Evolutionary conservation across 257 asterid genomes (phyloP), one percentile per base, ranked within the genome.

Genomic region (Schizonepeta tenuifolia): DNA sequence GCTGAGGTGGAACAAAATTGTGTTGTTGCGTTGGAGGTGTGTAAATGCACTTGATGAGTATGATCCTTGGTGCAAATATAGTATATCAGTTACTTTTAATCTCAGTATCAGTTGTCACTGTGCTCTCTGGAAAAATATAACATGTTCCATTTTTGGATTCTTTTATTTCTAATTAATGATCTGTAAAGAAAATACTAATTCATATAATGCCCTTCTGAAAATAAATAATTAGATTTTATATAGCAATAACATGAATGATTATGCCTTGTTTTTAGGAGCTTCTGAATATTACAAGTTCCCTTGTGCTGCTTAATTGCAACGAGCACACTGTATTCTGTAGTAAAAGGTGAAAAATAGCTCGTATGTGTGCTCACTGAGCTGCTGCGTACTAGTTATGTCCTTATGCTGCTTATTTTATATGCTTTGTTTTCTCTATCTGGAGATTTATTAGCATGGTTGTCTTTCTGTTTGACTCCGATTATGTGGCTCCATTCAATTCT

Each of bases 21-120:
- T 74, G 84, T 84, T 41, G 91, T 81, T 75, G 84, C 89, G 26
- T 55, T 88, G 75, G 95, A 91, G 93, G 97, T 89, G 79, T 62
- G 73, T 43, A 22, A 59, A 53, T 80, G 21, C 51, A 17, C 15
- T 17, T 13, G 17, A 40, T 49, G 9, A 49, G 2, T 66, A 44
- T 50, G 69, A 28, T 63, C 24, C 46, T 40, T 41, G 35, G 56
- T 56, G 65, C 11, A 74, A 35, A 41, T 55, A n/a, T n/a, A n/a
- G 44, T 17, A 33, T 21, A 18, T 61, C 2, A 2, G n/a, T 62
- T 51, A 6, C 47, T 10, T n/a, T 66, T 12, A 12, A 64, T 62
- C 46, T 33, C 36, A 31, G 31, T 28, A 62, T 36, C 67, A 20
- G 58, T 49, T 41, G 21, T 20, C 59, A 46, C 10, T 31, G 36